Evolutionary conservation across 495 filamentous ascomycete genomes (phyloP).

Genomic region (Tetracladium marchalianum): DNA sequence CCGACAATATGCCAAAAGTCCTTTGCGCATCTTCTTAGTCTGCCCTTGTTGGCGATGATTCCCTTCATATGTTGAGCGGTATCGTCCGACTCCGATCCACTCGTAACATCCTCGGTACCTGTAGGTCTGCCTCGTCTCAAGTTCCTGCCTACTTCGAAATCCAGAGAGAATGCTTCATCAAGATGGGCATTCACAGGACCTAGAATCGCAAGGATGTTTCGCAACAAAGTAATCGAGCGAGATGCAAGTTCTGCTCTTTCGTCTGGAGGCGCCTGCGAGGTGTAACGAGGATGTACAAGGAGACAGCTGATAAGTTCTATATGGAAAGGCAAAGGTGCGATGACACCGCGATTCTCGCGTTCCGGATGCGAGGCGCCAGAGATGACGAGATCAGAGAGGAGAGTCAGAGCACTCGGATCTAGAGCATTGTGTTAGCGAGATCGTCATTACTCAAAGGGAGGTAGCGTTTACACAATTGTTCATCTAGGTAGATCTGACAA

Average conservation of each 20-base stretch:
- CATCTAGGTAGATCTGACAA: constrained; percentile 65
- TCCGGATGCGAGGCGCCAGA: constrained; percentile 39
- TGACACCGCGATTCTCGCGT: constrained; percentile 34
- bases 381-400: constrained; percentile 55
- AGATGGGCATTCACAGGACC: constrained; percentile 41
- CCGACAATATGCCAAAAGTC: constrained; percentile 88
- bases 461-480: constrained; percentile 50
- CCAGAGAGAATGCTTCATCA: constrained; percentile 45
- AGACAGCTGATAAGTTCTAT: constrained; percentile 20
- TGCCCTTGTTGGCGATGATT: constrained; percentile 49
- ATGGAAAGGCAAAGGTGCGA: constrained; percentile 21
- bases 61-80: constrained; percentile 34
- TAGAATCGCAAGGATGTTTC: constrained; percentile 39
- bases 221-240: constrained; percentile 47
- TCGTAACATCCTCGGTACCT: constrained; percentile 11
- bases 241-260: constrained; percentile 44
- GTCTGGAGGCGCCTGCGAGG: constrained; percentile 39
- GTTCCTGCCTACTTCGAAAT: constrained; percentile 33
- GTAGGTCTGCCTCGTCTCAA: constrained; percentile 16
- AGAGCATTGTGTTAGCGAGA: constrained; percentile 4
- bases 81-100: constrained; percentile 18
- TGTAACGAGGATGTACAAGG: constrained; percentile 16
- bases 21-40: constrained; percentile 61
- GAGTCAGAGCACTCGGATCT: constrained; percentile 61
- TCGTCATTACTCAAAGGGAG: neutral